These are phyloP conservation scores for Emericellopsis cladophorae DNA, from an alignment of 2,329 filamentous ascomycete genomes.

Conservation along the genomic window DNA sequence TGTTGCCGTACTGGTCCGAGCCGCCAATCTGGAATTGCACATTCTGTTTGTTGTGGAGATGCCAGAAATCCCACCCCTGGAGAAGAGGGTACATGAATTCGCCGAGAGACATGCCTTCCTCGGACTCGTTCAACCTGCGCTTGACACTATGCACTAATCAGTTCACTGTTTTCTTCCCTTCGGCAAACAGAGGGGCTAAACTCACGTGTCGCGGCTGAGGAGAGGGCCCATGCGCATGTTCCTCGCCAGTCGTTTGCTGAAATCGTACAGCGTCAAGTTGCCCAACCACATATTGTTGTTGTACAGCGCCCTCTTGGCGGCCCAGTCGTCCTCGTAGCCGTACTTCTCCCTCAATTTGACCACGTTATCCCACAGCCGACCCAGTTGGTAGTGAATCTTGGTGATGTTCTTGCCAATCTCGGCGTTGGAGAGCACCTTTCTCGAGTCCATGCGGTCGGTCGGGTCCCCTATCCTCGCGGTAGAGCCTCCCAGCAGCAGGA, in stretches of 20 bases:
- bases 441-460: constrained; percentile 51
- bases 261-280: constrained; percentile 56
- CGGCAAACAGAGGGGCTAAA: constrained; percentile 8
- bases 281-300: constrained; percentile 85
- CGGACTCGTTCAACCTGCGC: constrained; percentile 68
- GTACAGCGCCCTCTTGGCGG: constrained; percentile 53
- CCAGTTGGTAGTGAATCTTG: constrained; percentile 57
- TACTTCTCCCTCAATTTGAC: constrained; percentile 51
- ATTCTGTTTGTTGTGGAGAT: constrained; percentile 54
- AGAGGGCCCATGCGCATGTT: constrained; percentile 72
- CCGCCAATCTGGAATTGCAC: constrained; percentile 86
- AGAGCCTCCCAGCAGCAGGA: constrained; percentile 59
- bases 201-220: constrained; percentile 78
- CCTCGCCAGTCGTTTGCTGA: constrained; percentile 61
- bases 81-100: constrained; percentile 90
- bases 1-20: constrained; percentile 94
- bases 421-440: constrained; percentile 37
- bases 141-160: constrained; percentile 42
- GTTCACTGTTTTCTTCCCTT: too few species aligned
- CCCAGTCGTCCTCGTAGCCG: constrained; percentile 49
- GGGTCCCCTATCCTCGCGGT: constrained; percentile 74
- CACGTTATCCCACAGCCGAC: constrained; percentile 63
- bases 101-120: constrained; percentile 76
- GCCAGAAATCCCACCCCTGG: constrained; percentile 96
- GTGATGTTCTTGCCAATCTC: constrained; percentile 51